phyloP scores from a whole-genome alignment of 2,329 filamentous ascomycete genomes.

The Penicillium digitatum region DNA sequence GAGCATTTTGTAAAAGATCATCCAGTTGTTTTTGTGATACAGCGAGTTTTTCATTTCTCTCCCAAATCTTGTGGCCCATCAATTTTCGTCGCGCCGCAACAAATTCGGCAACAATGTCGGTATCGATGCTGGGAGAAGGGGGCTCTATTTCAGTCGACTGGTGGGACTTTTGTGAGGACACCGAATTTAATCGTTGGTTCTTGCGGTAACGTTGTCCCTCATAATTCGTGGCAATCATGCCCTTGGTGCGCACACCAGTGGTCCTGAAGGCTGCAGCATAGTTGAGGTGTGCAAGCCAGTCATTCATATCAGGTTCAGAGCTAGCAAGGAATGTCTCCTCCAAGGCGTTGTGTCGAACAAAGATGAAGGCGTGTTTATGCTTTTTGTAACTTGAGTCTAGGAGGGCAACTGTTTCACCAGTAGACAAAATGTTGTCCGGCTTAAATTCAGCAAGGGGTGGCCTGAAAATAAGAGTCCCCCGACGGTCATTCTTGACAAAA shows the following conservation, averaged over 20 bases:
- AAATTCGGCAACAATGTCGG: constrained; percentile 81
- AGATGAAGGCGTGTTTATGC: constrained; percentile 92
- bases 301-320: constrained; percentile 85
- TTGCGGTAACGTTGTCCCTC: constrained; percentile 66
- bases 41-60: constrained; percentile 74
- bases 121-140: constrained; percentile 67
- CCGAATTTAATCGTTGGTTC: constrained; percentile 60
- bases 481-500: constrained; percentile 73
- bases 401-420: constrained; percentile 84
- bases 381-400: constrained; percentile 81
- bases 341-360: constrained; percentile 78
- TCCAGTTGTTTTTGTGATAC: constrained; percentile 74
- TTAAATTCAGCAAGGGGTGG: constrained; percentile 90
- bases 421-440: constrained; percentile 88
- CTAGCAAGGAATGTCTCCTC: constrained; percentile 92
- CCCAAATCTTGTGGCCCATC: constrained; percentile 76
- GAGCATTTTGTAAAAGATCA: constrained; percentile 76
- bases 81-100: constrained; percentile 74
- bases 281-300: constrained; percentile 94
- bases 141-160: constrained; percentile 67
- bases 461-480: constrained; percentile 78
- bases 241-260: constrained; percentile 84
- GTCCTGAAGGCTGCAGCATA: constrained; percentile 93
- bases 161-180: constrained; percentile 55
- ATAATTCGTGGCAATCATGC: constrained; percentile 77